Base-by-base conservation (phyloP, 495 filamentous ascomycete genomes). In the Xylaria bambusicola region DNA sequence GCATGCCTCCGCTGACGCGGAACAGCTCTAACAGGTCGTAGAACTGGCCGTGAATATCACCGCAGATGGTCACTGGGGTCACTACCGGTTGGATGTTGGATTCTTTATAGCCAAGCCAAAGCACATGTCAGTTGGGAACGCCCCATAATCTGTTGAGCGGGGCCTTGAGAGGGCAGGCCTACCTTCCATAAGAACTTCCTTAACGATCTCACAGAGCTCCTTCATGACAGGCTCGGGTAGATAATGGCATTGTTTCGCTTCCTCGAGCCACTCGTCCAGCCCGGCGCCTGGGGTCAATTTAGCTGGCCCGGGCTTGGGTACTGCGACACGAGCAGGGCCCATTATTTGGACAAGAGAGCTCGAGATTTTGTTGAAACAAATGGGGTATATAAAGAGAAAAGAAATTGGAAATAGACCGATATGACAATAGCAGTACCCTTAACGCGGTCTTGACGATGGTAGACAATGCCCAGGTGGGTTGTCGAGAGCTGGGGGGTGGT, bases 31-130 rank as follows among this genome's bases (percentile, higher is more conserved):
- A 84, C 6, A 98, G 82, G 73, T 98, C 94, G 81, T 98, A 98
- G 76, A 97, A 98, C 77, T 98, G 94, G 67, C 94, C 94, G 75
- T 98, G 94, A 65, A 98, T 97, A 71, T 98, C 94, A 67, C 94
- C 94, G 69, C 94, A 98, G 63, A 98, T 87, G 27, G 94, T 98
- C 53, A 98, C 94, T n/a, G 94, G 94, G 0, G 95, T 96, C 15
- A 86, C 84, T 27, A 98, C 94, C 20, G 95, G 94, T 70, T 97
- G 93, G 31, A 98, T 97, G 73, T 98, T 98, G 51, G 92, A 96
- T 80, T 98, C 94, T n/a, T n/a, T 96, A 62, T 13, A 52, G n/a
- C 24, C n/a, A 52, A 31, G 15, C 46, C n/a, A 6, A 13, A n/a
- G n/a, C n/a, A n/a, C n/a, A n/a, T n/a, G n/a, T n/a, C n/a, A n/a